These are phyloP conservation scores for Aspergillus bertholletiae DNA, from an alignment of 495 filamentous ascomycete genomes.

Conservation along the genomic window DNA sequence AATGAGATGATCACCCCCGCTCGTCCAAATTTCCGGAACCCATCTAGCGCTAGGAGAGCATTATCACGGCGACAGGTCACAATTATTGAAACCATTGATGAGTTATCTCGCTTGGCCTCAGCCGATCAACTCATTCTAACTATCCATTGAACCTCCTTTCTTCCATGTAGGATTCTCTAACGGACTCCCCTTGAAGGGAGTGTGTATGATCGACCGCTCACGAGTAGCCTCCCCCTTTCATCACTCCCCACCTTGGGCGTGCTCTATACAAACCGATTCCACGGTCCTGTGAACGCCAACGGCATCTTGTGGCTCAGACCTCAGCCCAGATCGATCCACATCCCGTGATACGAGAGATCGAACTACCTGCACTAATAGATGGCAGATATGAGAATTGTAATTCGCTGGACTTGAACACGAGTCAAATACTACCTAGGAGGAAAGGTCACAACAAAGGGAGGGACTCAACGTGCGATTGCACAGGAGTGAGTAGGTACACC, in stretches of 20 bases:
- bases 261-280: not conserved
- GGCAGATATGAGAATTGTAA: not conserved
- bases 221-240: not conserved
- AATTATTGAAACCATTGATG: not conserved
- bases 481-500: too few relatives aligned
- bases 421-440: not conserved
- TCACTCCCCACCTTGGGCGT: not conserved
- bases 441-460: not conserved
- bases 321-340: conserved; percentile 13
- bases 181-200: not conserved
- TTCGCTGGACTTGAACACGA: not conserved
- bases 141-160: not conserved
- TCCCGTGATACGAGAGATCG: conserved; percentile 11
- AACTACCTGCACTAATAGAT: not conserved
- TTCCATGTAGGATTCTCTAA: not conserved
- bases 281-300: not conserved
- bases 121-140: not conserved
- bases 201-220: not conserved
- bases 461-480: not conserved
- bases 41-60: conserved; percentile 5
- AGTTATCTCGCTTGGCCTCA: not conserved
- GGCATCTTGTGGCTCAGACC: conserved; percentile 1
- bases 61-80: not conserved
- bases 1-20: conserved; percentile 13
- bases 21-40: conserved; percentile 19